Percentiles rank a stretch among this genome's conserved stretches.
phyloP scores from a whole-genome alignment of 192 early-diverging fungal genomes.

The Chytriomyces confervae region DNA sequence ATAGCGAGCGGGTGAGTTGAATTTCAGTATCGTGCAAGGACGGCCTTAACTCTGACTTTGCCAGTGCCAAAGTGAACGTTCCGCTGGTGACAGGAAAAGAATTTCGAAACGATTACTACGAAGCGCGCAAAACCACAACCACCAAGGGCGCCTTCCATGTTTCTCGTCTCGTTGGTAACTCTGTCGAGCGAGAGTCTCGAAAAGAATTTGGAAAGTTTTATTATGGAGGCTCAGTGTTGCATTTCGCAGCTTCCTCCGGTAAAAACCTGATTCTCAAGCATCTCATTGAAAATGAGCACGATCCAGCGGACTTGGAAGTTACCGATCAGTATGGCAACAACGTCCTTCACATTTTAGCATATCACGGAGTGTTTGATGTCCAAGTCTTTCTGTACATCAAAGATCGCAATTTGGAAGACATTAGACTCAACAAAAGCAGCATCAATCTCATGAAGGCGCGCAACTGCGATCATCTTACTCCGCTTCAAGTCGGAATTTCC shows the following conservation, averaged over 20 bases:
- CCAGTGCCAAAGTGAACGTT: slow-evolving; percentile 26
- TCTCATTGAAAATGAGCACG: slow-evolving; percentile 35
- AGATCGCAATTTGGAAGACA: slow-evolving; percentile 3
- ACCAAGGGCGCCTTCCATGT: too few species aligned
- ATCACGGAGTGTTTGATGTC: slow-evolving; percentile 13
- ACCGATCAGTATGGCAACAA: slow-evolving; percentile 39
- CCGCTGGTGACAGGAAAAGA: slow-evolving; percentile 11
- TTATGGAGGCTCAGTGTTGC: slow-evolving; percentile 14
- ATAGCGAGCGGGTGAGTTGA: slow-evolving; percentile 13
- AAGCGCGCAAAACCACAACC: background rate
- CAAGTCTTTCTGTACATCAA: background rate
- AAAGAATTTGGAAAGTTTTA: slow-evolving; percentile 13
- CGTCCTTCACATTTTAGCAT: slow-evolving; percentile 42
- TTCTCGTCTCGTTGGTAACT: background rate
- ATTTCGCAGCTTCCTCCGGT: slow-evolving; percentile 18
- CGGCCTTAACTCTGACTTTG: background rate
- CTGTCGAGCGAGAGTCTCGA: background rate
- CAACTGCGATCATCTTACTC: slow-evolving; percentile 26
- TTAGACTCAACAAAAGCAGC: background rate
- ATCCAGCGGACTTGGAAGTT: slow-evolving; percentile 25
- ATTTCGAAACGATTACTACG: slow-evolving; percentile 24
- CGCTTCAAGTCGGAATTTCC: slow-evolving; percentile 16
- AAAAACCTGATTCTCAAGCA: slow-evolving; percentile 27
- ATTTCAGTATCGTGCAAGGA: too few species aligned
- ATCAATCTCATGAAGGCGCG: slow-evolving; percentile 16